phyloP scores from a whole-genome alignment of 192 early-diverging fungal genomes.

The Podila epicladia region DNA sequence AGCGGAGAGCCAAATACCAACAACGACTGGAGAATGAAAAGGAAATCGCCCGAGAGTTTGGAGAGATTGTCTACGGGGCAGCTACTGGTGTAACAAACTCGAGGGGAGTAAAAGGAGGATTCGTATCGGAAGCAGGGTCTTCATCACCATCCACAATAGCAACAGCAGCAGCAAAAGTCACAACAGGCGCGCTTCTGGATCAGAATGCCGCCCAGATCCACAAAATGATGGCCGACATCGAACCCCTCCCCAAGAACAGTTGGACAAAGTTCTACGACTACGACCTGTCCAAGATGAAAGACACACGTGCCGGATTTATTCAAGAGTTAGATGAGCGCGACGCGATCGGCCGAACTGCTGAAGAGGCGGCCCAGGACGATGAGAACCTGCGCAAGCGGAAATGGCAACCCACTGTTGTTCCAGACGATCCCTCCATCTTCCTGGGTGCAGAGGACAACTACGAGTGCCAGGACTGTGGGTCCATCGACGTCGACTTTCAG shows the following conservation, averaged over 20 bases:
- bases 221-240: constrained; percentile 30
- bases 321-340: constrained; percentile 60
- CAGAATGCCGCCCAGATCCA: constrained; percentile 16
- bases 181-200: constrained; percentile 12
- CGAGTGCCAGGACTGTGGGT: constrained; percentile 86
- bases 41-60: constrained; percentile 26
- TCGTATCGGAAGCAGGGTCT: not conserved
- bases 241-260: constrained; percentile 44
- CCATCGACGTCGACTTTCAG: constrained; percentile 83
- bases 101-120: not conserved
- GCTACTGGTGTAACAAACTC: too few relatives aligned
- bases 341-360: not conserved
- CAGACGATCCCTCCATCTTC: constrained; percentile 56
- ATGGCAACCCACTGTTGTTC: constrained; percentile 40
- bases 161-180: not conserved
- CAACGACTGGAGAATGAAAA: constrained; percentile 17
- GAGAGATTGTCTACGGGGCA: not conserved
- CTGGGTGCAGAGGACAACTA: constrained; percentile 64
- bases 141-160: too few relatives aligned
- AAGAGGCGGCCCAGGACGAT: not conserved
- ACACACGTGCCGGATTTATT: constrained; percentile 91
- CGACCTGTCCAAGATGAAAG: constrained; percentile 86
- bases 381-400: constrained; percentile 50
- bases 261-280: constrained; percentile 74
- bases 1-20: constrained; percentile 28